Percentiles rank a stretch among this genome's conserved stretches.
Evolutionary conservation across 257 asterid species (phyloP).

Genomic region (Osmanthus fragrans): DNA sequence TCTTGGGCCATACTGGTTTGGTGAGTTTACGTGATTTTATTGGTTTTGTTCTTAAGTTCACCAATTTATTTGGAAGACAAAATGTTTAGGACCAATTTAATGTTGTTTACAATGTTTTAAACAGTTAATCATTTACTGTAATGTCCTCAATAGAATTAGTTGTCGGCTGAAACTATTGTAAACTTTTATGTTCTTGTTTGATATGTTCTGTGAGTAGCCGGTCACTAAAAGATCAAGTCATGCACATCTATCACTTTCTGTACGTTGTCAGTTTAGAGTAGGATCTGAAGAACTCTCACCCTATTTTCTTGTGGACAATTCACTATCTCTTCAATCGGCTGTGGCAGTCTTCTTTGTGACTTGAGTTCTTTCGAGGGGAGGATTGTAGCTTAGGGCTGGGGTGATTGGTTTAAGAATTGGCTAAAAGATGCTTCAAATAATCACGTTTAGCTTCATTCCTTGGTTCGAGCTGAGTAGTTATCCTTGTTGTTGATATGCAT

Average conservation of each 20-base stretch:
- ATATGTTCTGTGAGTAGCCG: neutral
- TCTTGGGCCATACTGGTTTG: conserved; percentile 87
- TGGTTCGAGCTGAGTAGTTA: neutral
- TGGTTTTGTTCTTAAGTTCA: neutral
- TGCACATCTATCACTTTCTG: neutral
- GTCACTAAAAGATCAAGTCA: neutral
- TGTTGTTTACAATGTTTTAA: neutral
- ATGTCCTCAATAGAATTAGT: neutral
- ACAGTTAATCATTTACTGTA: neutral
- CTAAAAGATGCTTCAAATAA: neutral
- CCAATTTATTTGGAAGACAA: conserved; percentile 13
- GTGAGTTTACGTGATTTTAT: conserved; percentile 47
- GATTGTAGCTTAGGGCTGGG: neutral
- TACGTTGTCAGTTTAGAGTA: conserved; percentile 5
- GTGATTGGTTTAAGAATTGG: neutral
- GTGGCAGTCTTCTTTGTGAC: conserved; percentile 10
- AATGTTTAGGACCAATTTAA: neutral
- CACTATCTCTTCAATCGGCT: conserved; percentile 11
- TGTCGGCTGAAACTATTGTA: neutral
- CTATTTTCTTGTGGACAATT: neutral
- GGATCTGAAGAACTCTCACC: neutral
- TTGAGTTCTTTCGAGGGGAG: neutral
- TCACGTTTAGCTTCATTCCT: neutral
- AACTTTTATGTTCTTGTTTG: neutral
- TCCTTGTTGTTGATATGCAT: neutral